Conservation (phyloP, 179 eudicot species). For the Silene noctiflora region DNA sequence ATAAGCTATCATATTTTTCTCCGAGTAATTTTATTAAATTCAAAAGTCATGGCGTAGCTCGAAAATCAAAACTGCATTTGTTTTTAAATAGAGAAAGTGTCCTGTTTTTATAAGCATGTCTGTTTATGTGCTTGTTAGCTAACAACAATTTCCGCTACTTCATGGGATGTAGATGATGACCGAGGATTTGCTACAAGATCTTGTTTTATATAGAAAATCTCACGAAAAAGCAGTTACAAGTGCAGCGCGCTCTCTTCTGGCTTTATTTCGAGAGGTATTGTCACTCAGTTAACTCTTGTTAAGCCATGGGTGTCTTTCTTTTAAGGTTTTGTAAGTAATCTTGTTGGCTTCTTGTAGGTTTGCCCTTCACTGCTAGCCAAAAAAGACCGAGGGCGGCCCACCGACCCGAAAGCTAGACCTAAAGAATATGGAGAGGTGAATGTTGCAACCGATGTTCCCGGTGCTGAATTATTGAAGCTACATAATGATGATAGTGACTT, state of each 20-base stretch:
- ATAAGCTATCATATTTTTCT: background rate
- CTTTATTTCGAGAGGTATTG: slow-evolving; percentile 88
- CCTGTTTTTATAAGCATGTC: background rate
- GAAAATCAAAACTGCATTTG: no score
- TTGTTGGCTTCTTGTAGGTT: slow-evolving; percentile 39
- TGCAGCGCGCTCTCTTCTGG: slow-evolving; percentile 84
- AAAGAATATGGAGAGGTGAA: slow-evolving; percentile 87
- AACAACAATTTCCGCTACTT: slow-evolving; percentile 11
- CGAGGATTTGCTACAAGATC: slow-evolving; percentile 97
- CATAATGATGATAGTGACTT: slow-evolving; percentile 38
- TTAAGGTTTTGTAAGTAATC: slow-evolving; percentile 17
- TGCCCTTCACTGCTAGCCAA: slow-evolving; percentile 86
- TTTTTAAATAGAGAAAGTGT: background rate
- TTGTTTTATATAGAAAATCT: slow-evolving; percentile 78
- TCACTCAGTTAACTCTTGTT: slow-evolving; percentile 18
- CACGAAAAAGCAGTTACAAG: slow-evolving; percentile 86
- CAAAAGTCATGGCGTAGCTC: no score
- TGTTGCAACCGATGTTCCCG: slow-evolving; percentile 66
- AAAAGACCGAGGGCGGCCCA: slow-evolving; percentile 90
- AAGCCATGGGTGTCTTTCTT: background rate
- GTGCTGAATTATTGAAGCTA: slow-evolving; percentile 58
- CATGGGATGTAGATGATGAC: slow-evolving; percentile 71
- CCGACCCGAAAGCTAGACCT: slow-evolving; percentile 70
- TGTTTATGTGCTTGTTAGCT: slow-evolving; percentile 3
- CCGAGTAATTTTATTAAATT: no score